Base-by-base conservation (phyloP, 148 eudicot species). In the Cornus florida region DNA sequence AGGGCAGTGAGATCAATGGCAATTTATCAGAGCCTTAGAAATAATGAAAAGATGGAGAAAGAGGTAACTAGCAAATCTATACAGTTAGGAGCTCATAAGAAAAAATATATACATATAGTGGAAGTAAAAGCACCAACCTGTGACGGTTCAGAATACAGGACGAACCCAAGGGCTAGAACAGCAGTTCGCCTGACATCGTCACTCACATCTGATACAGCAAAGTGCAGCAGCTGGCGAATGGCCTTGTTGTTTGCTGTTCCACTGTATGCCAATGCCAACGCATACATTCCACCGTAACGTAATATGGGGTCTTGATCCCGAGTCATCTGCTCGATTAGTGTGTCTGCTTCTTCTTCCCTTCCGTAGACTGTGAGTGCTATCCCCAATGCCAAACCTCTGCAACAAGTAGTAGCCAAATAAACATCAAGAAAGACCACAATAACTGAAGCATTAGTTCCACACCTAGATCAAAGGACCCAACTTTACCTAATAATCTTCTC, bases 231-330 rank as follows among this genome's bases (percentile, higher is more conserved):
- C 87, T 97, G 97, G 50, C 97, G 97, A 70, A 97, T 97, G 66
- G 99, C 99, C 90, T 97, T 94, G 86, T 97, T 97, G 82, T 94
- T 97, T 59, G 94, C 86, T 33, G 99, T 97, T 78, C 99, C 99
- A 11, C 98, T 88, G 84, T 94, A 97, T 39, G 99, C 99, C 86
- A 97, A 88, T 53, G 95, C 99, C 85, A 97, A 82, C 9, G 99
- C 99, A 84, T 97, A 97, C 98, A 96, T 96, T 84, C 99, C 99
- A 83, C 99, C 98, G 80, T 96, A 96, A 62, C 99, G 92, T 67
- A 96, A 32, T 39, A 96, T 96, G 67, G 99, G 98, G 85, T 96
- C 99, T 83, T 96, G 99, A 84, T 96, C 99, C 73, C 97, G 86
- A 67, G 99, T 96, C 99, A 96, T 91, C 76, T 93, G 98, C 90